Evolutionary conservation across 495 filamentous ascomycete genomes (phyloP), one percentile per base, ranked within the genome.

Genomic region (Penicillium daleae): DNA sequence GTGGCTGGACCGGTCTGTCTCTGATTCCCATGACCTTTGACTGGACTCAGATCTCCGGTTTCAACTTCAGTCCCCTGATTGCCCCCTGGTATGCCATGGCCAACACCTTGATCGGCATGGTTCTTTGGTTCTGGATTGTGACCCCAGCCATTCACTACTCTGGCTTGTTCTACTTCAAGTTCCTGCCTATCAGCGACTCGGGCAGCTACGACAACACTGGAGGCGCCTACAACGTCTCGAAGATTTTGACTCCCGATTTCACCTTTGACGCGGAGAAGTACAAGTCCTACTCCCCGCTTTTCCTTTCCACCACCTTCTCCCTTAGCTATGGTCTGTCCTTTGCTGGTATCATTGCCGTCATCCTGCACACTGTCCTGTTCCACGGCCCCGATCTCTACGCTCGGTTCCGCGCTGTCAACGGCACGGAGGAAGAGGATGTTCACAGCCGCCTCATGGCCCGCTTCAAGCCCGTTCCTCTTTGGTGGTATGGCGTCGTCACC

Each of bases 31-130:
- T 89, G 33, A 87, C 86, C 0, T 87, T 89, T 60, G 89, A 91
- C 76, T 91, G 89, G 89, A 85, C 84, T 5, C 84, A 87, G 55
- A 77, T 91, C 59, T 83, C 85, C 1, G 86, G 83, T 9, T 92
- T 88, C 71, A 83, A 86, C 59, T 80, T 80, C 56, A 88, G 86
- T 31, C 89, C 89, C 3, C 77, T 92, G 37, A 87, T 91, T 56
- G 80, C 88, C 7, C 88, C 89, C 3, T 89, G 88, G 78, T 85
- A 90, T 67, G 86, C 86, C 35, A 82, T 88, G 26, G 74, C 75
- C 29, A 89, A 87, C 53, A 86, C 83, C 0, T 42, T 88, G 49
- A 75, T 88, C 37, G 84, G 85, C 9, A 71, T 87, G 66, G 63
- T 86, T 0, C 46, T 81, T 26, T 86, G 82, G 59, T 83, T 82